phyloP scores from a whole-genome alignment of 345 rosid species.

The Jatropha curcas region DNA sequence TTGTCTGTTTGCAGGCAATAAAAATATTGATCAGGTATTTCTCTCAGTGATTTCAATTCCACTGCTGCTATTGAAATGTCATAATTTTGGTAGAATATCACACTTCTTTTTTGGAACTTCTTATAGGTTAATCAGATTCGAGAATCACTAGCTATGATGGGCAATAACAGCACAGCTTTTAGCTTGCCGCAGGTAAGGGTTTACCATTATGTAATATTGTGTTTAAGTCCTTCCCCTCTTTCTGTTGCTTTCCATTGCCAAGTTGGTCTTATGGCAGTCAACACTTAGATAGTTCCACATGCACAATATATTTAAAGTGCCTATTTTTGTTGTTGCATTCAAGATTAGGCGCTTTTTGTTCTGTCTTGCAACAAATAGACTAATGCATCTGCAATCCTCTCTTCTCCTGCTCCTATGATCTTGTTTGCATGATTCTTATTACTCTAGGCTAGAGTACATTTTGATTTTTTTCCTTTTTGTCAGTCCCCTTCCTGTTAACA shows the following conservation, averaged over 20 bases:
- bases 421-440: not conserved
- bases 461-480: not conserved
- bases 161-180: slow-evolving; percentile 96
- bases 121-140: slow-evolving; percentile 90
- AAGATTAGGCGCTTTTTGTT: too few species aligned
- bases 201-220: not conserved
- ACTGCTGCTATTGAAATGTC: slow-evolving; percentile 6
- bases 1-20: slow-evolving; percentile 70
- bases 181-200: slow-evolving; percentile 90
- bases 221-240: not conserved
- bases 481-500: not conserved
- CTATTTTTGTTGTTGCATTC: not conserved
- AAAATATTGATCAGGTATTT: slow-evolving; percentile 83
- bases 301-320: not conserved
- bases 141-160: slow-evolving; percentile 91
- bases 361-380: not conserved
- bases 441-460: not conserved
- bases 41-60: slow-evolving; percentile 12
- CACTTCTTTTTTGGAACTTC: slow-evolving; percentile 7
- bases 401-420: too few species aligned
- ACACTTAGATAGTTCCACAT: not conserved
- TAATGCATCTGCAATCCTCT: not conserved
- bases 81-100: slow-evolving; percentile 8
- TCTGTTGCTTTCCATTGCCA: not conserved
- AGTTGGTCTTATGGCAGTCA: not conserved